These are phyloP conservation scores for Puccinia horiana DNA, from an alignment of 1,284 basidiomycete species.

Conservation along the genomic window DNA sequence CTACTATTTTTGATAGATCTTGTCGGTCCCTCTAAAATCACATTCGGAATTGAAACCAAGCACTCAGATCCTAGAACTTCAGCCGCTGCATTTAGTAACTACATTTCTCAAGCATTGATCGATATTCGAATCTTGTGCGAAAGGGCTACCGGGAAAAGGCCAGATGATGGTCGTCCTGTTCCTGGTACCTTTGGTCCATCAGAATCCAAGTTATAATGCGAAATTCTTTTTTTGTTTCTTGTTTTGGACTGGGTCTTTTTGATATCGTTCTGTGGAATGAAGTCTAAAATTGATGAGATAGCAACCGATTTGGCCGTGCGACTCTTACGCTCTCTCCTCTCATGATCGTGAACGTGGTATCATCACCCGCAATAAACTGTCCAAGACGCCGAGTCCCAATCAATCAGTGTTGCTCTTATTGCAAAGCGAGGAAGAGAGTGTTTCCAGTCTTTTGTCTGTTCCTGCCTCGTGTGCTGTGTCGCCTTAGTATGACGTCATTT, in stretches of 20 bases:
- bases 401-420: too few relatives aligned
- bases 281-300: too few relatives aligned
- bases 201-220: constrained; percentile 6
- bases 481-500: constrained; percentile 25
- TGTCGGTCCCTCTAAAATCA: constrained; percentile 75
- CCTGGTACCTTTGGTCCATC: not conserved
- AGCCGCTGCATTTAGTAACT: constrained; percentile 70
- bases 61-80: constrained; percentile 71
- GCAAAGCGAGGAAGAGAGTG: not conserved
- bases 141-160: constrained; percentile 36
- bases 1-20: constrained; percentile 67
- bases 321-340: too few relatives aligned
- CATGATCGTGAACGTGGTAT: too few relatives aligned
- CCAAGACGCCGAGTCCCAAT: too few relatives aligned
- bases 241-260: not conserved
- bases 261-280: not conserved
- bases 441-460: not conserved
- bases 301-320: too few relatives aligned
- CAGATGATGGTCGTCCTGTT: not conserved
- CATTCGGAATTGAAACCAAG: constrained; percentile 95
- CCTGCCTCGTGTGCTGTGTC: not conserved
- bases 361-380: too few relatives aligned
- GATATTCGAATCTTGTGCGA: constrained; percentile 71
- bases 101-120: constrained; percentile 69
- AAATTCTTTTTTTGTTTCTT: not conserved